These are phyloP conservation scores for Tolypocladium guangdongense DNA, from an alignment of 2,329 filamentous ascomycete species.

Conservation along the genomic window DNA sequence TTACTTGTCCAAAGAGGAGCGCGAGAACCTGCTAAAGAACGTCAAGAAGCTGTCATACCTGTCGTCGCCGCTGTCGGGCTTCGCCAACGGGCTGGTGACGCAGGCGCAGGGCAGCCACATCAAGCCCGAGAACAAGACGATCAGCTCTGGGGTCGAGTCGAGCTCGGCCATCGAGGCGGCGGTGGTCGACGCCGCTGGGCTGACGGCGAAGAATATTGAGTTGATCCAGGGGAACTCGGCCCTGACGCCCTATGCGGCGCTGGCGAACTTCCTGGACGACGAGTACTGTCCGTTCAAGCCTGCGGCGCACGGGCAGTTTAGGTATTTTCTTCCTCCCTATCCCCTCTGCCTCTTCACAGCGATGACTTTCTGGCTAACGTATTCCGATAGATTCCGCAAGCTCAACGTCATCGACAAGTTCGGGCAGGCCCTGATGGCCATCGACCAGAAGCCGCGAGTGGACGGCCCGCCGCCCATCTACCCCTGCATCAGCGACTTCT, in stretches of 20 bases:
- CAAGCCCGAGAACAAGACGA: conserved; percentile 20
- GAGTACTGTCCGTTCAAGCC: conserved; percentile 28
- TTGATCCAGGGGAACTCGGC: conserved; percentile 14
- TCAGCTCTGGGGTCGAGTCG: conserved; percentile 4
- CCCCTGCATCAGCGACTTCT: conserved; percentile 24
- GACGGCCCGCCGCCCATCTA: conserved; percentile 11
- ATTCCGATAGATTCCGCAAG: conserved; percentile 28
- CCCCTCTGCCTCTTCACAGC: not conserved
- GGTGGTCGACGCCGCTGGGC: conserved; percentile 8
- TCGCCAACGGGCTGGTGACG: conserved; percentile 22
- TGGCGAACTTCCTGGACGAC: conserved; percentile 11
- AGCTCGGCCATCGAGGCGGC: not conserved
- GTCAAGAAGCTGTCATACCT: conserved; percentile 10
- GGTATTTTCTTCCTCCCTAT: no score
- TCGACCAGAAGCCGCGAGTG: conserved; percentile 15
- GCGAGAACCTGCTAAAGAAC: not conserved
- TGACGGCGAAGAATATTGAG: conserved; percentile 8
- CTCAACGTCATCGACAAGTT: conserved; percentile 40
- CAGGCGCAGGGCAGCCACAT: conserved; percentile 24
- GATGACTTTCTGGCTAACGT: no score
- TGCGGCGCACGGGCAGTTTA: conserved; percentile 35
- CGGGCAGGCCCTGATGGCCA: conserved; percentile 26
- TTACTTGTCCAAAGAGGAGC: conserved; percentile 5
- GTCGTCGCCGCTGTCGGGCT: conserved; percentile 19
- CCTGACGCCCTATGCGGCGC: conserved; percentile 24